Conservation (phyloP, 129 eudicot genomes). For the Pseudognaphalium luteoalbum region DNA sequence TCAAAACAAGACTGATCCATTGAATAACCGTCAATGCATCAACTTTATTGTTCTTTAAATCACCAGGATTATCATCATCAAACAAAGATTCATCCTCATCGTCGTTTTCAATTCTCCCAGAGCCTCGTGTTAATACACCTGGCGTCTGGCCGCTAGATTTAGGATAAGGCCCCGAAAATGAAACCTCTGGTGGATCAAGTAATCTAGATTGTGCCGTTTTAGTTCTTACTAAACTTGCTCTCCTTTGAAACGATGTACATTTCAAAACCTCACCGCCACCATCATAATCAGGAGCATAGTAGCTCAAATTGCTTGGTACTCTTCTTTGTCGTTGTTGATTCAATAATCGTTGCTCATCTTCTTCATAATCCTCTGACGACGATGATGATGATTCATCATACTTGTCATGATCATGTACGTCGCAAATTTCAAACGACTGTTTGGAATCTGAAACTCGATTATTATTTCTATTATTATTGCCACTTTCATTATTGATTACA, state of each 20-base stretch:
- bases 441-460: conserved; percentile 21
- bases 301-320: conserved; percentile 32
- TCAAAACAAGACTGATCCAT: conserved; percentile 52
- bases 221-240: conserved; percentile 41
- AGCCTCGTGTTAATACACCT: background rate
- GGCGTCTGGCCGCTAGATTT: conserved; percentile 37
- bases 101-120: conserved; percentile 36
- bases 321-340: conserved; percentile 32
- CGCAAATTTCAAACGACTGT: conserved; percentile 33
- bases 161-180: conserved; percentile 28
- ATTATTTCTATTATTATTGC: background rate
- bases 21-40: conserved; percentile 47
- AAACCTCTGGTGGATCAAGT: conserved; percentile 44
- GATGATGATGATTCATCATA: background rate
- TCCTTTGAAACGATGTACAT: conserved; percentile 62
- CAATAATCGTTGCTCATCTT: conserved; percentile 14
- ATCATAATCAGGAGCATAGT: conserved; percentile 18
- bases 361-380: conserved; percentile 16
- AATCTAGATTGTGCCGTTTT: conserved; percentile 63
- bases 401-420: conserved; percentile 21
- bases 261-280: conserved; percentile 49
- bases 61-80: conserved; percentile 66
- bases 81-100: conserved; percentile 64
- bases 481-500: conserved; percentile 4
- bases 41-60: conserved; percentile 40